Evolutionary conservation across 2,329 filamentous ascomycete species (phyloP), one percentile per base, ranked within the genome.

Genomic region (Aspergillus proliferans): DNA sequence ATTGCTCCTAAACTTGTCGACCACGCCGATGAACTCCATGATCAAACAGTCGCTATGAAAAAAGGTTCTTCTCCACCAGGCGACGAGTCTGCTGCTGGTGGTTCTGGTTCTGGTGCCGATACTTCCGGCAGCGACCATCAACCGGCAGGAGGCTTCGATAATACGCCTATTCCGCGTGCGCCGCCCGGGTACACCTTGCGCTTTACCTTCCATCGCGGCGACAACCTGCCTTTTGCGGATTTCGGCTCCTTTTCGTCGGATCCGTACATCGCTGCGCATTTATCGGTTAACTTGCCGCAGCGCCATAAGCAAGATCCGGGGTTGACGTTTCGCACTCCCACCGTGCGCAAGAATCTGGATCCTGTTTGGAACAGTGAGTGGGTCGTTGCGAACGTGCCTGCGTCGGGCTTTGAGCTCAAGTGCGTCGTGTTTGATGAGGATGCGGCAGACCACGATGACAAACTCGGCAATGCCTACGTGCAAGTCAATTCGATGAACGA

Each of bases 401-500:
- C 84, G 0, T 82, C 80, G 0, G 91, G 91, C 3, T 95, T 95
- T 71, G 80, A 78, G 49, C 77, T 97, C 58, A 95, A 95, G 66
- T 89, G 88, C 52, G 81, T 88, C 47, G 71, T 97, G 15, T 94
- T 91, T 69, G 92, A 97, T 62, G 92, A 97, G 67, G 92, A 97
- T 69, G 83, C 84, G 30, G 82, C 85, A 1, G 88, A 96, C 65
- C 82, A 86, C 56, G 87, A 97, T 63, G 92, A 97, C 69, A 80
- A 88, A 22, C 77, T 97, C 18, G 92, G 92, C 9, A 94, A 93
- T 62, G 88, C 88, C 3, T 89, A 89, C 43, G 74, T 95, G 47
- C 70, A 79, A 15, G 81, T 87, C 0, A 70, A 76, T 9, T 64
- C 70, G 2, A 64, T 95, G 6, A 74, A 74, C 43, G 81, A 86